Base-by-base conservation (phyloP, 2,329 filamentous ascomycete species). In the Aspergillus ochraceus region DNA sequence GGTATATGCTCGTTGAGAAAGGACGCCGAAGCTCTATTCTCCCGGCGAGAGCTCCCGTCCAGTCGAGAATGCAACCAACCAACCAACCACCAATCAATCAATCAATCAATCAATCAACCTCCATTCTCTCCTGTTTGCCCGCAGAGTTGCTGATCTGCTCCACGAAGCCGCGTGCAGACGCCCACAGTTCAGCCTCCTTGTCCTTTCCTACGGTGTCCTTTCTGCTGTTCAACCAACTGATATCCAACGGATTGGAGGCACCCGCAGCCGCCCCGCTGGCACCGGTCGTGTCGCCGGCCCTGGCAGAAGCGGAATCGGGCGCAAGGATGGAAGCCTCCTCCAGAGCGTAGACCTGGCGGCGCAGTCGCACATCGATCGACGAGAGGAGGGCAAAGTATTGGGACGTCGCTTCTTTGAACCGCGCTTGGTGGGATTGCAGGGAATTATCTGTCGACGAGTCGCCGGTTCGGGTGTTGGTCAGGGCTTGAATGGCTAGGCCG, bases 161-260 rank as follows among this genome's bases (percentile, higher is more conserved):
- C 46, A 90, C 71, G 62, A 89, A 82, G 50, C 76, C 76, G 66
- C 81, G 84, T 46, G 86, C 83, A 65, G 84, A 83, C 36, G 80
- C 82, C 86, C 94, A 89, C 49, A 96, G 78, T 77, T 97, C 91
- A 2, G 86, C 85, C 71, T 96, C 92, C 83, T 94, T 95, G 64
- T 91, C 89, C 68, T 88, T 86, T 58, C 91, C 91, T 22, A 96
- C 90, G 63, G 89, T 89, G 64, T 90, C 89, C 62, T 90, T 91
- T 59, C 91, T 85, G 69, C 91, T 93, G 72, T 97, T 98, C 68
- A 98, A 77, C 86, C 90, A 94, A 32, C 93, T 93, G 14, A 96
- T 88, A 71, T 97, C 93, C 55, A 97, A 80, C 79, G 45, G 87
- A 81, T 71, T 86, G 78, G 64, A 59, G 20, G 63, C 66, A 14